Conservation (phyloP, 108 stramenopile species). For the Nitzschia inconspicua region DNA sequence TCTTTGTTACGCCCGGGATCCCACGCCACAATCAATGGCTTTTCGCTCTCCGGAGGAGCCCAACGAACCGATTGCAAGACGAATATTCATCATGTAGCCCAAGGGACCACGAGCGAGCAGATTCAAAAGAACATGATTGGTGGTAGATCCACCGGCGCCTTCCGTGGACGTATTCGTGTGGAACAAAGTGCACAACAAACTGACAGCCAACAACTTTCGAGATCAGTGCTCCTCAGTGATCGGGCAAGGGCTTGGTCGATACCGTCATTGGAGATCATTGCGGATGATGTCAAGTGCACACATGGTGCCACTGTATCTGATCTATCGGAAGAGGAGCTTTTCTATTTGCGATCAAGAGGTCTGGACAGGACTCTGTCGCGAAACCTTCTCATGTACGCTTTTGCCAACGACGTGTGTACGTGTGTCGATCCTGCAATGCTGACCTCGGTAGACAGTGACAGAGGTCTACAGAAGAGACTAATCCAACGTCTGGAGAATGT, state of each 20-base stretch:
- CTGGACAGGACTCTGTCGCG: conserved; percentile 65
- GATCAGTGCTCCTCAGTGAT: conserved; percentile 86
- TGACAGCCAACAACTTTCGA: conserved; percentile 85
- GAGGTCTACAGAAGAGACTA: conserved; percentile 65
- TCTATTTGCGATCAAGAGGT: conserved; percentile 89
- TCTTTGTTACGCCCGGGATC: conserved; percentile 64
- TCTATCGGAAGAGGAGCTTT: conserved; percentile 91
- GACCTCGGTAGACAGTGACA: conserved; percentile 54
- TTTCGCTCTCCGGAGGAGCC: conserved; percentile 73
- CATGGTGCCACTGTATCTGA: conserved; percentile 96
- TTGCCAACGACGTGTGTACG: conserved; percentile 71
- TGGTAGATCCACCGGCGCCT: conserved; percentile 77
- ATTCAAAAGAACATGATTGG: conserved; percentile 91
- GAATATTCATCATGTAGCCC: conserved; percentile 88
- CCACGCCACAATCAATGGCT: conserved; percentile 67
- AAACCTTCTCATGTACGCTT: conserved; percentile 88
- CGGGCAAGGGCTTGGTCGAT: conserved; percentile 82
- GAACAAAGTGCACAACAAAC: conserved; percentile 92
- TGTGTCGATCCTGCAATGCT: conserved; percentile 54
- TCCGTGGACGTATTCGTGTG: conserved; percentile 93
- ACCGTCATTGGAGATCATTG: conserved; percentile 92
- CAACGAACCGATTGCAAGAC: conserved; percentile 87
- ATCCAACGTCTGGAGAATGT: conserved; percentile 69
- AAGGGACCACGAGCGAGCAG: conserved; percentile 77
- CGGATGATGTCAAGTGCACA: conserved; percentile 93